A percentile compares a stretch with the other conserved stretches of the same genome.
Evolutionary conservation across 345 rosid species (phyloP).

Genomic region (Sapria himalayana): DNA sequence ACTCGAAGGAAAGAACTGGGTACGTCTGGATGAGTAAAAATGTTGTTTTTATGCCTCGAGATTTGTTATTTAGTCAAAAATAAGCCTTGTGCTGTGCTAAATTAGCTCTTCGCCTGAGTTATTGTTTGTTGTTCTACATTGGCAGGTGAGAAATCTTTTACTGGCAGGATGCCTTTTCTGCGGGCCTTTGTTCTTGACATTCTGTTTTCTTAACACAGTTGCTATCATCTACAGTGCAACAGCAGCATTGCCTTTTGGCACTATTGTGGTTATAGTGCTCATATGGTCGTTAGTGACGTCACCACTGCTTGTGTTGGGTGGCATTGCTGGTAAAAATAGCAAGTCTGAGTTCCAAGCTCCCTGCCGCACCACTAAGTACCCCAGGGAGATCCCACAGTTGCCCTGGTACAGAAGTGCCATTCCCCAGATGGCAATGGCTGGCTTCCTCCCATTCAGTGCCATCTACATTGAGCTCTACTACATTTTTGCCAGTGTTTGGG

Average conservation of each 20-base stretch:
- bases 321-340: conserved; percentile 86
- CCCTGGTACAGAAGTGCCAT: conserved; percentile 73
- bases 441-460: conserved; percentile 61
- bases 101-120: background rate
- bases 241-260: conserved; percentile 74
- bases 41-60: no score
- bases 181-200: conserved; percentile 67
- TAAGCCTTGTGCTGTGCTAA: background rate
- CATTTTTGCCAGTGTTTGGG: conserved; percentile 81
- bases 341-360: conserved; percentile 89
- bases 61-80: no score
- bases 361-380: conserved; percentile 68
- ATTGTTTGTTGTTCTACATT: no score
- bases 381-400: conserved; percentile 55
- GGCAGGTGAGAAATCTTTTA: conserved; percentile 62
- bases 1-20: conserved; percentile 87
- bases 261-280: conserved; percentile 62
- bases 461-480: conserved; percentile 79
- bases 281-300: conserved; percentile 78
- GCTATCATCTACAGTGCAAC: conserved; percentile 72
- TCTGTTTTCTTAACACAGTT: conserved; percentile 79
- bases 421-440: conserved; percentile 94
- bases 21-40: conserved; percentile 11
- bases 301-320: conserved; percentile 74
- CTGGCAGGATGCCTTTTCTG: conserved; percentile 78